Base-by-base conservation (phyloP, 768 basidiomycete genomes). In the Suillus alpinus region DNA sequence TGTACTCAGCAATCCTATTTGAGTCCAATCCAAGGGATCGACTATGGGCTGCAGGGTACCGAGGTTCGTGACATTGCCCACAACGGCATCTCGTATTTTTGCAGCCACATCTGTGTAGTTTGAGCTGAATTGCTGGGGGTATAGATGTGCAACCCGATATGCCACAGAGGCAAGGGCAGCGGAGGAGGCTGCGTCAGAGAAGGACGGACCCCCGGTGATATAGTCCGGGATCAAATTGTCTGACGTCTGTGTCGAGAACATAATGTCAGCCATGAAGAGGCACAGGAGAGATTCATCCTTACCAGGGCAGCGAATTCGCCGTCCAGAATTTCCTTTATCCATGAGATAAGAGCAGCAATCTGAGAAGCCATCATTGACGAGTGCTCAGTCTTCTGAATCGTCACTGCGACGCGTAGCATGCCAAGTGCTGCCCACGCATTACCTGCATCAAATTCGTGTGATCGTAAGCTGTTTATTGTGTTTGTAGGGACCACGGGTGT, bases 261-360 rank as follows among this genome's bases (percentile, higher is more conserved):
- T 18, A 10, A 26, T 14, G 20, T 61, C 34, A 47, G 39, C 34
- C 10, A 3, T 26, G 29, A 12, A 39, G 12, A 18, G 7, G 12
- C 6, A 5, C 12, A 20, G 44, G 14, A 41, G 18, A 39, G 31
- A 29, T 2, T 4, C 5, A 23, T 26, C 32, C 56, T n/a, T 40
- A 65, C 63, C 58, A 78, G 4, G 71, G 81, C 65, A 82, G 82
- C 53, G 83, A 72, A 49, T 71, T 71, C 16, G 80, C 83, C 81
- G 81, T 83, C 23, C 79, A 84, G 34, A 80, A 71, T 65, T 78
- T 78, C 77, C 57, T 68, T 68, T 1, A 71, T 61, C 77, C 78
- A 78, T 16, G 43, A 59, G 20, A 65, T 61, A 20, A 79, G 66
- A 59, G 75, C 70, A 13, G 59, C 56, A 47, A 66, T 62, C 61